Conservation (phyloP, 352 stramenopile species). For the Phytophthora europaea region DNA sequence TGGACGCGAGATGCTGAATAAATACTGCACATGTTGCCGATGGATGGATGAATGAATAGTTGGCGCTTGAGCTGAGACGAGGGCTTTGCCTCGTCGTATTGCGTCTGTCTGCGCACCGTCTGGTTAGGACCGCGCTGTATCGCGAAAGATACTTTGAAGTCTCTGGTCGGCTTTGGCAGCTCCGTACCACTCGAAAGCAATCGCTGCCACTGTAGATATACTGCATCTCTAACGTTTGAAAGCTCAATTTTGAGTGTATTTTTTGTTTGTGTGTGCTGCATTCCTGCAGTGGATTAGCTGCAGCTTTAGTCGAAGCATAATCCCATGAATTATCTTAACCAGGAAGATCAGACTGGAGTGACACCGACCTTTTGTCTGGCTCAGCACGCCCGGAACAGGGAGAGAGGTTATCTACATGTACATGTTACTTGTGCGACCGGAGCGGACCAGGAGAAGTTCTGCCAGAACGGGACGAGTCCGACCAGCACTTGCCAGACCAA, state of each 20-base stretch:
- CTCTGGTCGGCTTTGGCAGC: not conserved
- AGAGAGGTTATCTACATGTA: too few relatives aligned
- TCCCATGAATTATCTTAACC: too few relatives aligned
- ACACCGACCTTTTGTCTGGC: not conserved
- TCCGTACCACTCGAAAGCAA: not conserved
- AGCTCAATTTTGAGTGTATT: too few relatives aligned
- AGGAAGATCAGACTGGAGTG: not conserved
- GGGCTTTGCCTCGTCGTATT: not conserved
- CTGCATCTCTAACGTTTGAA: too few relatives aligned
- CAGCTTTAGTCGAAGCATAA: too few relatives aligned
- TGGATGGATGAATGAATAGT: not conserved
- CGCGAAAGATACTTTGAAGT: conserved; percentile 15
- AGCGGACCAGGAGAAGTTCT: conserved; percentile 14
- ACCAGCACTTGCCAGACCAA: not conserved
- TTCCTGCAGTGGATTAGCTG: too few relatives aligned
- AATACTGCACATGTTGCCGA: not conserved
- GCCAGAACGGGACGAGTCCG: not conserved
- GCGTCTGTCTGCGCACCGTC: conserved; percentile 20
- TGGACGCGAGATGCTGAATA: not conserved
- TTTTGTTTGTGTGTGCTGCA: too few relatives aligned
- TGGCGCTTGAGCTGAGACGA: conserved; percentile 12
- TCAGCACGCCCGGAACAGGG: not conserved
- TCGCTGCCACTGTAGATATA: not conserved
- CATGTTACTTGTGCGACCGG: not conserved
- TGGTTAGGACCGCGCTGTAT: conserved; percentile 9